Evolutionary conservation across 148 eudicot species (phyloP).

Genomic region (Bassia scoparia): DNA sequence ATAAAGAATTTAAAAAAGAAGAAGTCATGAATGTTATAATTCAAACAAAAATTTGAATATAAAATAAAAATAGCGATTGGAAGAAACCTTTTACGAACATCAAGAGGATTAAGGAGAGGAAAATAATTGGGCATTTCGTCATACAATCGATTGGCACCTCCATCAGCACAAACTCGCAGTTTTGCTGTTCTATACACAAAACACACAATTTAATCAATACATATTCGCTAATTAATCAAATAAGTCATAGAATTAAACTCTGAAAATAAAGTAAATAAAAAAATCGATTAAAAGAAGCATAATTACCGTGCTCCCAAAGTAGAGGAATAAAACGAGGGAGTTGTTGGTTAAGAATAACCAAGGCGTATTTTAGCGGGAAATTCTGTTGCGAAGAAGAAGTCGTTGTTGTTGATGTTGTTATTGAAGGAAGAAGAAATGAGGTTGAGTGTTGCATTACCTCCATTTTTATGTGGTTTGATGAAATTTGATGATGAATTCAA

Average conservation of each 20-base stretch:
- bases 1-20: background rate
- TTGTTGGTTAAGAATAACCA: constrained; percentile 77
- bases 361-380: constrained; percentile 44
- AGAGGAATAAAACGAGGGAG: constrained; percentile 79
- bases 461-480: constrained; percentile 29
- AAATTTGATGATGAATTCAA: no score
- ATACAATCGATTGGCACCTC: constrained; percentile 80
- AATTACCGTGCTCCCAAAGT: constrained; percentile 73
- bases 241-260: background rate
- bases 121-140: constrained; percentile 69
- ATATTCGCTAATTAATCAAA: background rate
- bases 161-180: constrained; percentile 77
- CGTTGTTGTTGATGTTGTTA: no score
- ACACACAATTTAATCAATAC: background rate
- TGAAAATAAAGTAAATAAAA: background rate
- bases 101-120: constrained; percentile 39
- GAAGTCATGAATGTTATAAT: background rate
- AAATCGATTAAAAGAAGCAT: background rate
- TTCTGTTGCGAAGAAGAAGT: background rate
- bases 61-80: background rate
- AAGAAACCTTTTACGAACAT: constrained; percentile 56
- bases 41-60: background rate
- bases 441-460: constrained; percentile 50
- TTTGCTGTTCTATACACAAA: constrained; percentile 59
- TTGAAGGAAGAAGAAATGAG: constrained; percentile 43